Percentiles rank a stretch among this genome's conserved stretches.
These are phyloP conservation scores for Candida tunisiensis DNA, from an alignment of 1,139 yeast species.

Conservation along the genomic window DNA sequence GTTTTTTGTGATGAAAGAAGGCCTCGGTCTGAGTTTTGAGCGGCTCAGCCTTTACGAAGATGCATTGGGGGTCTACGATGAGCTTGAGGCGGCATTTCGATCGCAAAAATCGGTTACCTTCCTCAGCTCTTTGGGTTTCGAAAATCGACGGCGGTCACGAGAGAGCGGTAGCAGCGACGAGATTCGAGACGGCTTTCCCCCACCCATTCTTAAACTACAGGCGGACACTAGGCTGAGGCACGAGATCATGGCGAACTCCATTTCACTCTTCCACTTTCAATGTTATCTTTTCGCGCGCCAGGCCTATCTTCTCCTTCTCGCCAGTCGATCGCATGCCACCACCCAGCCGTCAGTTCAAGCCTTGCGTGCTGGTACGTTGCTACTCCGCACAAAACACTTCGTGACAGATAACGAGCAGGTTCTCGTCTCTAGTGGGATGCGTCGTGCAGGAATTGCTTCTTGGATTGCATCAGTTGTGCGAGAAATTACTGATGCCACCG, in stretches of 20 bases:
- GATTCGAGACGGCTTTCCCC: background rate
- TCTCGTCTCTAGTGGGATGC: too few species aligned
- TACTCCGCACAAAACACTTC: too few species aligned
- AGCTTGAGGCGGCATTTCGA: constrained; percentile 11
- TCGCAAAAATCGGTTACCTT: background rate
- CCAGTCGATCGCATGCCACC: too few species aligned
- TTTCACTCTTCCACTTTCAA: constrained; percentile 24
- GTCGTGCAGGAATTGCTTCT: too few species aligned
- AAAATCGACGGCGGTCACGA: background rate
- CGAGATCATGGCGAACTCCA: constrained; percentile 20
- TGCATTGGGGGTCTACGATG: constrained; percentile 31
- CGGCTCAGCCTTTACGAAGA: constrained; percentile 42
- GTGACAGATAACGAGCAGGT: too few species aligned
- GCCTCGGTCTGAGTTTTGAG: constrained; percentile 28
- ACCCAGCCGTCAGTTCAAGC: constrained; percentile 10
- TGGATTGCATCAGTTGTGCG: too few species aligned
- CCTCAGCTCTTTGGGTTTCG: constrained; percentile 1
- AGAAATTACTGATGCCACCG: too few species aligned
- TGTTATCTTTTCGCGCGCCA: constrained; percentile 26
- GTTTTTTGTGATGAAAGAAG: constrained; percentile 28
- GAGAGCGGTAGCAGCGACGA: constrained; percentile 3
- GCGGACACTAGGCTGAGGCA: constrained; percentile 12
- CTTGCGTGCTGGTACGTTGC: too few species aligned
- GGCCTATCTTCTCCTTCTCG: constrained; percentile 19
- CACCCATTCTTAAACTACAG: constrained; percentile 4